Evolutionary conservation across 2,329 filamentous ascomycete species (phyloP), one percentile per base, ranked within the genome.

Genomic region (Beauveria brongniartii): DNA sequence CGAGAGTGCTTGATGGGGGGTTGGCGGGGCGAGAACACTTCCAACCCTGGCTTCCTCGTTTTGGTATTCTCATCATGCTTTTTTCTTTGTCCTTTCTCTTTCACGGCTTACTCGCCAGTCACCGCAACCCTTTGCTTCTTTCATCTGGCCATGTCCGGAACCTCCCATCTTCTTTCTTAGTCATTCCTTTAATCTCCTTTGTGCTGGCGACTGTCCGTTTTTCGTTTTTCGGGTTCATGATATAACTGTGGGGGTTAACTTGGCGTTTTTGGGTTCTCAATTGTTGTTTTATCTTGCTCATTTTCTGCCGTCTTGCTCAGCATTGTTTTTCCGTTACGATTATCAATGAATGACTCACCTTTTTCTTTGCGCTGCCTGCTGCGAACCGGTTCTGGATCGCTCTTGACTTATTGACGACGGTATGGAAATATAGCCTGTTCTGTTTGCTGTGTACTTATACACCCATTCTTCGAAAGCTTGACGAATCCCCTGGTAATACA

Each of bases 21-120:
- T 64, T 74, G 73, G 14, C 72, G 71, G 30, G 80, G 79, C 69
- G 81, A 72, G 72, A 66, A 56, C 6, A 48, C 14, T 34, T 34
- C 1, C 30, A 12, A 12, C 10, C 30, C 30, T 34, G 30, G 30
- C 30, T 34, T 34, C 10, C 30, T 34, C 30, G n/a, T 50, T n/a
- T 20, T 34, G 1, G 18, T 34, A 7, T 56, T 48, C 37, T 34
- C 10, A 12, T 28, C 28, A n/a, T 30, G 43, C 28, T 26, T 37
- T 43, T 30, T 26, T 16, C 24, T 24, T 22, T 47, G 9, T 34
- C 3, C 10, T 26, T 57, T 8, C 12, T 26, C 10, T 47, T 47
- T 28, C 6, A 48, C 55, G 44, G 44, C 55, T 20, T 40, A 41
- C 44, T 41, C 34, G 50, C 55, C 55, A 57, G 55, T 50, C 55